Base-by-base conservation (phyloP, 257 asterid genomes). In the Rhazya stricta region DNA sequence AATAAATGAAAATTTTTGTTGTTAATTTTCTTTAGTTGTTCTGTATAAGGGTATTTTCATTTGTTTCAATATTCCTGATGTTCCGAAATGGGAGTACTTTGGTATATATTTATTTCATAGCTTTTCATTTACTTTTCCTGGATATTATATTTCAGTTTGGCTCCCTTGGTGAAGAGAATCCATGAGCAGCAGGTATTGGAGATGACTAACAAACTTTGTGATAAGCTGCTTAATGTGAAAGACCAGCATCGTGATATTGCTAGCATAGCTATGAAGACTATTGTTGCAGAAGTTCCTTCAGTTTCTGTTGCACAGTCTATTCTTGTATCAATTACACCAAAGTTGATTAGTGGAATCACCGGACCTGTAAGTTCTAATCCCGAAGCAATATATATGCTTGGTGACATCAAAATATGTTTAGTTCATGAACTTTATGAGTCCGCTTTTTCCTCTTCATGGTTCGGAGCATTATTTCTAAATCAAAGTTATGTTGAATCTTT, bases 221-320 rank as follows among this genome's bases (percentile, higher is more conserved):
- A 92, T 84, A 95, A 95, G 83, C 82, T 95, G 84, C 96, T 95
- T 71, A 89, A 92, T 76, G 96, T 93, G 74, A 95, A 92, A 85
- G 98, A 93, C 78, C 97, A 87, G 79, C 89, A 92, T 56, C 96
- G 96, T 69, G 99, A 95, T 80, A 91, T 91, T 70, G 96, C 99
- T 21, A 92, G 99, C 85, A 95, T 95, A 83, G 99, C 99, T 77
- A 81, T 95, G 86, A 95, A 95, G 91, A 91, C 99, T 61, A 87
- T 95, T 84, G 91, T 95, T 83, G 85, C 97, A 72, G 99, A 95
- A 92, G 98, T 95, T 81, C 98, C 99, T 79, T 81, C 83, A 67
- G 73, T 91, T 50, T 74, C 94, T 75, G 86, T 85, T 77, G 96
- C 97, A 76, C 91, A 88, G 81, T 82, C 90, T 54, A 85, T 95